Evolutionary conservation across 805 yeast genomes (phyloP), one percentile per base, ranked within the genome.

Genomic region (Diddensiella caesifluorescens): DNA sequence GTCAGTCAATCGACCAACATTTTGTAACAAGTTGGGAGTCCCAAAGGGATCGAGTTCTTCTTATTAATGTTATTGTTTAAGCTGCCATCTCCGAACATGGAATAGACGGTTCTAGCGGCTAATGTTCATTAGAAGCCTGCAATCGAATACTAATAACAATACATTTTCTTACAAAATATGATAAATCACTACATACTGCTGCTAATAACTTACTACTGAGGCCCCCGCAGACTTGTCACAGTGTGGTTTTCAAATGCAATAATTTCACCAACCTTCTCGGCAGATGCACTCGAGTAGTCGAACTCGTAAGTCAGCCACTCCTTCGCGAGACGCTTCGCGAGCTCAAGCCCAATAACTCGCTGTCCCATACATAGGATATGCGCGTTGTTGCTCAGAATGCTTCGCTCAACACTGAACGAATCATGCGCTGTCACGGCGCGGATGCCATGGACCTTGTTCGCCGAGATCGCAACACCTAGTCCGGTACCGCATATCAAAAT

Each of bases 401-500:
- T 61, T 41, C 75, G 56, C 51, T 70, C 75, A 16, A 70, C 74
- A 30, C 69, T 61, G 57, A 69, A 69, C 4, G 69, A 62, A 49
- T 70, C 74, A 44, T 69, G 74, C 3, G 74, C 74, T 18, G 74
- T 70, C 6, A 66, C 74, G 1, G 74, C 74, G 35, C 74, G 56
- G 41, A 70, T 68, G 7, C 74, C 74, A 2, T 59, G 51, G 16
- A 70, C 75, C 49, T 70, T 70, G 55, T 70, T 70, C 10, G 75
- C 74, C 28, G 69, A 56, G 38, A 70, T 62, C 10, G 73, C 73
- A n/a, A 70, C 74, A 0, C 75, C 75, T 26, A 70, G 57, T 1
- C 75, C 75, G 5, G 75, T 70, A 3, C 74, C 75, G 51, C 75
- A 70, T 47, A 70, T 64, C 30, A 70, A 54, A 22, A 70, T 61